Percentiles rank a stretch among this genome's conserved stretches.
These are phyloP conservation scores for Angophora floribunda DNA, from an alignment of 345 rosid species.

Conservation along the genomic window DNA sequence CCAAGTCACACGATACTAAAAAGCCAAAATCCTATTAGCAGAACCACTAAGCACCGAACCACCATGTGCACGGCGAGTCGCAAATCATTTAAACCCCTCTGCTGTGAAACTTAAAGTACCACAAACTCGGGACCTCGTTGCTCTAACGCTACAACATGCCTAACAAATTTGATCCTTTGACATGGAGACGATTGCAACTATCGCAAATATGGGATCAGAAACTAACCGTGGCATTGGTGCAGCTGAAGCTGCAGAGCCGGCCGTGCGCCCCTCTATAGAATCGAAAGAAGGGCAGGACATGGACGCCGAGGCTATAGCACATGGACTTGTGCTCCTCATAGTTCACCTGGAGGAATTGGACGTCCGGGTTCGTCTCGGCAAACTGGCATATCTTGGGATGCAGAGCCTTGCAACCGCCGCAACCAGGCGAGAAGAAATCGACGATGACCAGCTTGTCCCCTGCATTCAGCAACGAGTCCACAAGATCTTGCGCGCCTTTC, in stretches of 20 bases:
- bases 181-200: neutral
- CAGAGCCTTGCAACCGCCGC: constrained; percentile 97
- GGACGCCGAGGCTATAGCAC: constrained; percentile 90
- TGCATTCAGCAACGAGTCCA: constrained; percentile 47
- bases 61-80: neutral
- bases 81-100: neutral
- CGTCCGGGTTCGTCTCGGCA: constrained; percentile 76
- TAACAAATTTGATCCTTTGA: neutral
- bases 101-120: neutral
- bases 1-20: rapidly evolving
- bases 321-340: constrained; percentile 94
- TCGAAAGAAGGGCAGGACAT: constrained; percentile 87
- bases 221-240: constrained; percentile 96
- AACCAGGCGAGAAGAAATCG: constrained; percentile 96
- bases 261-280: constrained; percentile 89
- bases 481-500: constrained; percentile 74
- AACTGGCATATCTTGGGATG: constrained; percentile 96
- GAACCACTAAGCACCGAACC: neutral
- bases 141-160: neutral
- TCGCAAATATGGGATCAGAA: neutral
- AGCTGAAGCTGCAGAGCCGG: constrained; percentile 91
- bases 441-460: constrained; percentile 83
- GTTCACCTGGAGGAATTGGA: constrained; percentile 80
- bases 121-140: neutral
- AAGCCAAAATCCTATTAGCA: neutral